Evolutionary conservation across 495 filamentous ascomycete genomes (phyloP).

Genomic region (Chlorociboria aeruginascens): DNA sequence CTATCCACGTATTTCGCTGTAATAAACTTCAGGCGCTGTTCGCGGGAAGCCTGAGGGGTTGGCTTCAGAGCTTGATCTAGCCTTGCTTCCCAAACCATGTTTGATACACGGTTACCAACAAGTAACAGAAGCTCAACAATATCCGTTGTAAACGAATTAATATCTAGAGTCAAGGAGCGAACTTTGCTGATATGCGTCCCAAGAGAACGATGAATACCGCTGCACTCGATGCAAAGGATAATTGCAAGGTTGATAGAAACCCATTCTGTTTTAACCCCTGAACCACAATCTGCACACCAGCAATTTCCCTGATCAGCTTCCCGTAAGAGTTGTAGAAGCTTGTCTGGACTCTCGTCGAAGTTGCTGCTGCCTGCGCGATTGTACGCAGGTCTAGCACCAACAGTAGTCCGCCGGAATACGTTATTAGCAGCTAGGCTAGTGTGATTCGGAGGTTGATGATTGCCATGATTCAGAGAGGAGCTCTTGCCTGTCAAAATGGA

Average conservation of each 20-base stretch:
- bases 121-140: conserved; percentile 89
- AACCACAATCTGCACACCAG: conserved; percentile 92
- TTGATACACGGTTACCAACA: conserved; percentile 87
- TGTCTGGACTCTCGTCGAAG: conserved; percentile 73
- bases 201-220: conserved; percentile 91
- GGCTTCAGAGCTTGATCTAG: conserved; percentile 65
- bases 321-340: conserved; percentile 73
- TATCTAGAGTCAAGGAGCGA: conserved; percentile 88
- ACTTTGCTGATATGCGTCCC: conserved; percentile 98
- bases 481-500: conserved; percentile 92
- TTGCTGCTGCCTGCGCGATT: conserved; percentile 50
- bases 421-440: conserved; percentile 27
- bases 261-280: conserved; percentile 89
- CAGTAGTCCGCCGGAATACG: conserved; percentile 74
- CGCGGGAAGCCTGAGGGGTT: conserved; percentile 60
- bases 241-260: conserved; percentile 97
- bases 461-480: conserved; percentile 54
- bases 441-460: conserved; percentile 22
- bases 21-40: conserved; percentile 86
- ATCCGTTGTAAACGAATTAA: conserved; percentile 88
- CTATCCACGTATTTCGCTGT: conserved; percentile 87
- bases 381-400: conserved; percentile 74
- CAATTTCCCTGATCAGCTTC: conserved; percentile 88
- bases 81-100: conserved; percentile 91
- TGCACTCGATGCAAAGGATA: conserved; percentile 95